phyloP scores from a whole-genome alignment of 192 early-diverging fungal genomes.

The Coemansia aciculifera region DNA sequence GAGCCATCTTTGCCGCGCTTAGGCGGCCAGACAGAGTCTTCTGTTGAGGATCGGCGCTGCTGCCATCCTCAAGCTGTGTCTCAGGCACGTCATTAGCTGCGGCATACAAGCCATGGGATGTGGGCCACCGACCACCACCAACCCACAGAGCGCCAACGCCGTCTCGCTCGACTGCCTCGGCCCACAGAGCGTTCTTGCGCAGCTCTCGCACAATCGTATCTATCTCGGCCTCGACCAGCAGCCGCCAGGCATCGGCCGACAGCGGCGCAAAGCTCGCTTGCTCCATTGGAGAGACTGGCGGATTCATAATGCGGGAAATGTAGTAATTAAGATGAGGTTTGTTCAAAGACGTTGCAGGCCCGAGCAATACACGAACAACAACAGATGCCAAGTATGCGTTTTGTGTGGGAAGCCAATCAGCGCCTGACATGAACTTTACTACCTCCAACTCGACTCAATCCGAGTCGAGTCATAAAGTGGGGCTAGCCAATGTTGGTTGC shows the following conservation, averaged over 20 bases:
- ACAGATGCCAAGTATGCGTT: not conserved
- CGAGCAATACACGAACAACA: not conserved
- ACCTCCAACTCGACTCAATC: not conserved
- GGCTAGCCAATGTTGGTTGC: not conserved
- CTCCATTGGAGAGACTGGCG: not conserved
- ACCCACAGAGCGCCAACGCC: constrained; percentile 55
- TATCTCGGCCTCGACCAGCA: constrained; percentile 51
- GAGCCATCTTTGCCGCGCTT: constrained; percentile 11
- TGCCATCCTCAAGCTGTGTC: not conserved
- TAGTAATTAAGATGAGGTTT: not conserved
- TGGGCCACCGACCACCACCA: constrained; percentile 50
- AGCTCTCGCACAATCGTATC: constrained; percentile 55
- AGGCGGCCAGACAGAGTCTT: not conserved
- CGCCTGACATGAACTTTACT: not conserved
- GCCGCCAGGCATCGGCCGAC: constrained; percentile 45
- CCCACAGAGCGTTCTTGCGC: constrained; percentile 52
- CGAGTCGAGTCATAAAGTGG: not conserved
- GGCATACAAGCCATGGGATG: constrained; percentile 7
- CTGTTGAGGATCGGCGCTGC: not conserved
- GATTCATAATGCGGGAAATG: not conserved
- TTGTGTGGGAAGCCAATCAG: not conserved
- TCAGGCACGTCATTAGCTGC: not conserved
- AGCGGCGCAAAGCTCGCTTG: constrained; percentile 18
- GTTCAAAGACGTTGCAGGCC: not conserved
- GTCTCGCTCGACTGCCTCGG: constrained; percentile 42